These are phyloP conservation scores for Lepiota venenata DNA, from an alignment of 768 basidiomycete genomes.

Conservation along the genomic window DNA sequence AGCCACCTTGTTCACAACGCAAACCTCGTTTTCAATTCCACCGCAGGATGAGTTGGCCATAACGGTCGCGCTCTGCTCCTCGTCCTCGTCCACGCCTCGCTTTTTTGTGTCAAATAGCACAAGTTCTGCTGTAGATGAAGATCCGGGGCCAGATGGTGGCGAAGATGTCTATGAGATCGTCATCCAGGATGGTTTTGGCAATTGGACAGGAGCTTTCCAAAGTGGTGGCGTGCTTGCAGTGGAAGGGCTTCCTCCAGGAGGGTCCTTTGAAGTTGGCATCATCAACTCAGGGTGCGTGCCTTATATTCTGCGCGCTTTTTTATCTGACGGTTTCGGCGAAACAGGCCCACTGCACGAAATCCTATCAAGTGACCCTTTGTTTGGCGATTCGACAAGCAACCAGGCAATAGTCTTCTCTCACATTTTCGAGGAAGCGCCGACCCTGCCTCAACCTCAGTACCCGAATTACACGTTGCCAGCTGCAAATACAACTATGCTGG, in stretches of 20 bases:
- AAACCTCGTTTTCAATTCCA: conserved; percentile 38
- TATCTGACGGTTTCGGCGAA: neutral
- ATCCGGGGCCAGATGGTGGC: conserved; percentile 36
- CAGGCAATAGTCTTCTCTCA: conserved; percentile 74
- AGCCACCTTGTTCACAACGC: conserved; percentile 27
- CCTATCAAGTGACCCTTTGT: conserved; percentile 42
- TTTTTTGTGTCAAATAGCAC: conserved; percentile 59
- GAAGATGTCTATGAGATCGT: conserved; percentile 44
- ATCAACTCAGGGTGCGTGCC: conserved; percentile 39
- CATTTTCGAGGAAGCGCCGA: conserved; percentile 33
- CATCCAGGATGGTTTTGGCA: conserved; percentile 10
- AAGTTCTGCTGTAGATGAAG: conserved; percentile 23
- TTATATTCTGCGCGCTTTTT: neutral
- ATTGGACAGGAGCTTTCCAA: conserved; percentile 20
- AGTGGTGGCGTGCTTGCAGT: conserved; percentile 53
- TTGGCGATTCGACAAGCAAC: conserved; percentile 74
- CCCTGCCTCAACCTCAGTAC: conserved; percentile 39
- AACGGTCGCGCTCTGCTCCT: conserved; percentile 46
- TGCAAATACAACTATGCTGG: conserved; percentile 46
- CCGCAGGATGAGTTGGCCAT: conserved; percentile 34
- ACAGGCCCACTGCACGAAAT: conserved; percentile 48
- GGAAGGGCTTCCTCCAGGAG: conserved; percentile 20
- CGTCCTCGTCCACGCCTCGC: conserved; percentile 32
- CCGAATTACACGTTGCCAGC: conserved; percentile 76
- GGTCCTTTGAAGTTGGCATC: conserved; percentile 56